phyloP scores from a whole-genome alignment of 345 rosid genomes.

The Gossypium herbaceum region DNA sequence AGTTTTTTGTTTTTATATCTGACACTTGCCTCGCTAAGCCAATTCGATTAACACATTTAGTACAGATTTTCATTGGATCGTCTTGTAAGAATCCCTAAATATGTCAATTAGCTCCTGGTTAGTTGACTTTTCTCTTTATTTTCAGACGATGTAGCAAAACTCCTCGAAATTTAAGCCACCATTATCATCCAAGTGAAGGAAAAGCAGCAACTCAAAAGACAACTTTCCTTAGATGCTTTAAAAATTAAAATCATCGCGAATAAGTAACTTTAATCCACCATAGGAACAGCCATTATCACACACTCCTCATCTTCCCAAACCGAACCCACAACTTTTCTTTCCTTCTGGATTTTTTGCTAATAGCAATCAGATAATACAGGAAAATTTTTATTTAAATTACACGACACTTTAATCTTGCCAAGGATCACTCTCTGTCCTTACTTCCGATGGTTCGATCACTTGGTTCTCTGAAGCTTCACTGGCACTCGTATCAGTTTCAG shows the following conservation, averaged over 20 bases:
- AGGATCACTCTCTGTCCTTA: slow-evolving; percentile 85
- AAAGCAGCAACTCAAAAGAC: neutral
- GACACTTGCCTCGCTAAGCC: too few species aligned
- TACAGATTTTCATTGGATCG: neutral
- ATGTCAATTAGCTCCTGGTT: too few species aligned
- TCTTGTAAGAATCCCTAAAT: neutral
- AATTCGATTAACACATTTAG: neutral
- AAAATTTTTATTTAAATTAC: neutral
- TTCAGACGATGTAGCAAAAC: neutral
- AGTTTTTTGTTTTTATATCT: too few species aligned
- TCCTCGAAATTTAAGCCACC: neutral
- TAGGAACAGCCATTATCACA: neutral
- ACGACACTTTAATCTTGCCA: slow-evolving; percentile 50
- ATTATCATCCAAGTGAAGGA: neutral
- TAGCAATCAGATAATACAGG: neutral
- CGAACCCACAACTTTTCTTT: neutral
- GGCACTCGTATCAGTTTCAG: slow-evolving; percentile 25
- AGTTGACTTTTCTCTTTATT: neutral
- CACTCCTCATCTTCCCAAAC: neutral
- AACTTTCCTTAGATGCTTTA: neutral
- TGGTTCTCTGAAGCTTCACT: slow-evolving; percentile 42
- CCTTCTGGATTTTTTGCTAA: neutral
- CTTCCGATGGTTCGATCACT: slow-evolving; percentile 91
- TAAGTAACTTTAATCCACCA: neutral
- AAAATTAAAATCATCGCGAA: neutral